Conservation (phyloP, 768 basidiomycete species). For the Pisolithus microcarpus region DNA sequence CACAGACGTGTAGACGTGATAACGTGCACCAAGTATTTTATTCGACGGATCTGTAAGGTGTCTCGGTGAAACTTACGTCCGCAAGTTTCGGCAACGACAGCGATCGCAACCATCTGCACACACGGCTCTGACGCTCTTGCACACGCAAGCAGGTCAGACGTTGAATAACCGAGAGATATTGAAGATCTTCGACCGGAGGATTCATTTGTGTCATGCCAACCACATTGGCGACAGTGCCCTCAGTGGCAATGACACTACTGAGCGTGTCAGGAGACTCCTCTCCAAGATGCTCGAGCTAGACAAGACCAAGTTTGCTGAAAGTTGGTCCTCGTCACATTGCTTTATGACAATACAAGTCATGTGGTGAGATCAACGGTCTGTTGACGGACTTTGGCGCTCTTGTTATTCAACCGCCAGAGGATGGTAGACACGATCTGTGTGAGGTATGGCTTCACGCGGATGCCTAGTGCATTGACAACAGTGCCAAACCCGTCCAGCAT, state of each 20-base stretch:
- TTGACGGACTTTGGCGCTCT: slow-evolving; percentile 97
- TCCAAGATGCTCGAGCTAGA: slow-evolving; percentile 96
- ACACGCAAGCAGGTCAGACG: slow-evolving; percentile 86
- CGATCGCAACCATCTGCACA: slow-evolving; percentile 99
- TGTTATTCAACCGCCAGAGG: slow-evolving; percentile 99
- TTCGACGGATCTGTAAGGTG: too few species aligned
- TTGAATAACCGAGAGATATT: not conserved
- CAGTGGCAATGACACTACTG: slow-evolving; percentile 98
- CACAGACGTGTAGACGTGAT: too few species aligned
- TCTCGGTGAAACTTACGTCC: slow-evolving; percentile 40
- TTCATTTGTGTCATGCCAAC: slow-evolving; percentile 99
- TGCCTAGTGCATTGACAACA: slow-evolving; percentile 92
- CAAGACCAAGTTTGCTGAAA: slow-evolving; percentile 94
- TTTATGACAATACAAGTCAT: slow-evolving; percentile 95
- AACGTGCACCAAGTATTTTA: too few species aligned
- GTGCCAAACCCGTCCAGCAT: slow-evolving; percentile 99
- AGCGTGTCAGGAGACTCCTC: slow-evolving; percentile 99
- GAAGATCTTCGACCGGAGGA: slow-evolving; percentile 95
- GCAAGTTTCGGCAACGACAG: slow-evolving; percentile 92
- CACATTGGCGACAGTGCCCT: slow-evolving; percentile 97
- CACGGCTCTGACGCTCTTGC: slow-evolving; percentile 97
- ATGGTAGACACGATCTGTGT: slow-evolving; percentile 99
- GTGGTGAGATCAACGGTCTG: slow-evolving; percentile 98
- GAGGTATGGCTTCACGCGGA: slow-evolving; percentile 96
- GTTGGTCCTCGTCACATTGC: slow-evolving; percentile 93